A percentile compares a stretch with the other conserved stretches of the same genome.
phyloP scores from a whole-genome alignment of 2,329 filamentous ascomycete species.

The Ophiocordyceps robertsii region DNA sequence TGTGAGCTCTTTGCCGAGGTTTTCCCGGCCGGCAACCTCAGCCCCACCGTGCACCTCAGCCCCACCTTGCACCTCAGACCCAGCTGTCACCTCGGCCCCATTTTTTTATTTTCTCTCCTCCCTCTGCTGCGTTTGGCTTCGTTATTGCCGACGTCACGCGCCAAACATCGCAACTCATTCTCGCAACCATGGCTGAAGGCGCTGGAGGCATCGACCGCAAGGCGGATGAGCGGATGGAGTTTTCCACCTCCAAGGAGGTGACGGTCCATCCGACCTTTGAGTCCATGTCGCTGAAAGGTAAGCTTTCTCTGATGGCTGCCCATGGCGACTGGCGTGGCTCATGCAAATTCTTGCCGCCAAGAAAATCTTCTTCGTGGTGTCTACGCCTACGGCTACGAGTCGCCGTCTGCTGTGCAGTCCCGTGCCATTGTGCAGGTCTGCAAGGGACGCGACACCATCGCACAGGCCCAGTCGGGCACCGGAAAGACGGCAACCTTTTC shows the following conservation, averaged over 20 bases:
- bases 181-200: constrained; percentile 68
- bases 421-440: constrained; percentile 97
- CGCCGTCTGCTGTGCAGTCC: constrained; percentile 92
- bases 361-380: constrained; percentile 94
- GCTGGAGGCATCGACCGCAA: constrained; percentile 69
- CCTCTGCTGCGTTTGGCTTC: no score
- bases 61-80: no score
- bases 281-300: constrained; percentile 87
- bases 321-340: no score
- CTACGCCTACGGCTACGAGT: constrained; percentile 98
- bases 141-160: no score
- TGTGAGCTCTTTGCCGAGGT: no score
- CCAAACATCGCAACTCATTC: background rate
- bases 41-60: no score
- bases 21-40: no score
- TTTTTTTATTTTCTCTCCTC: background rate
- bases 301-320: background rate
- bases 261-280: constrained; percentile 89
- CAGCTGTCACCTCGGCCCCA: no score
- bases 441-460: constrained; percentile 97
- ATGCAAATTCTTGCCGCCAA: constrained; percentile 12
- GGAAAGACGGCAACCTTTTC: constrained; percentile 96
- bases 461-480: constrained; percentile 92
- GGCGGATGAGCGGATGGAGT: constrained; percentile 94
- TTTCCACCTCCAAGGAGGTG: constrained; percentile 95